Conservation (phyloP, 2,329 filamentous ascomycete genomes). For the Diaporthe australafricana region DNA sequence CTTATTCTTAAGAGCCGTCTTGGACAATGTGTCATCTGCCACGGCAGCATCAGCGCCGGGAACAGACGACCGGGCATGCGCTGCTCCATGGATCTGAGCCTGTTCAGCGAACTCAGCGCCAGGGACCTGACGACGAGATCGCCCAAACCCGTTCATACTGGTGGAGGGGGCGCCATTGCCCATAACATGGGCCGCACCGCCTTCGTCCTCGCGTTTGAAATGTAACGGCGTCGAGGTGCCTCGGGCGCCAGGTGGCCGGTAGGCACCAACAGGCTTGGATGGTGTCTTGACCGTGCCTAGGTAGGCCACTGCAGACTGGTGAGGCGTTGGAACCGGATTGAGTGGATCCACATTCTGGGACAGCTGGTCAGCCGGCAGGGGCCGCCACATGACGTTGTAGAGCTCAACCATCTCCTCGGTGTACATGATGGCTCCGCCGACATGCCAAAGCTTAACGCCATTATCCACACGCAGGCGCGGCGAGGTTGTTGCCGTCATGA, state of each 20-base stretch:
- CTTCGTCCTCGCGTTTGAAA: slow-evolving; percentile 98
- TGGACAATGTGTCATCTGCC: slow-evolving; percentile 82
- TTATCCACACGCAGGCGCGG: slow-evolving; percentile 97
- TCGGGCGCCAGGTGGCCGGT: slow-evolving; percentile 92
- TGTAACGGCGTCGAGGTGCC: slow-evolving; percentile 89
- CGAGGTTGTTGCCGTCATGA: slow-evolving; percentile 97
- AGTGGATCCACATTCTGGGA: slow-evolving; percentile 74
- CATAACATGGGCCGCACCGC: slow-evolving; percentile 83
- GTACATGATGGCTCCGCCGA: slow-evolving; percentile 90
- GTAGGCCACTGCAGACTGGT: slow-evolving; percentile 84
- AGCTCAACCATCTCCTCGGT: slow-evolving; percentile 94
- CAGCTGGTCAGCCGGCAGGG: slow-evolving; percentile 72
- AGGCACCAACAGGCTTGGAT: slow-evolving; percentile 96
- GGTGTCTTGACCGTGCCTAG: slow-evolving; percentile 91
- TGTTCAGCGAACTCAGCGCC: slow-evolving; percentile 80
- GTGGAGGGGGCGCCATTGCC: slow-evolving; percentile 81
- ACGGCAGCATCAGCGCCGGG: slow-evolving; percentile 65
- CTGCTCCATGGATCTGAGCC: slow-evolving; percentile 46
- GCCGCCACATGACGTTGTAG: slow-evolving; percentile 91
- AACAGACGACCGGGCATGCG: slow-evolving; percentile 65
- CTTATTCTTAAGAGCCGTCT: slow-evolving; percentile 94
- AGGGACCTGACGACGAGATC: slow-evolving; percentile 81
- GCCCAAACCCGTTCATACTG: slow-evolving; percentile 79
- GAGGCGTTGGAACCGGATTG: slow-evolving; percentile 78
- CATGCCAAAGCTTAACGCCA: slow-evolving; percentile 94